Conservation (phyloP, 257 asterid genomes). For the Jaltomata sinuosa region DNA sequence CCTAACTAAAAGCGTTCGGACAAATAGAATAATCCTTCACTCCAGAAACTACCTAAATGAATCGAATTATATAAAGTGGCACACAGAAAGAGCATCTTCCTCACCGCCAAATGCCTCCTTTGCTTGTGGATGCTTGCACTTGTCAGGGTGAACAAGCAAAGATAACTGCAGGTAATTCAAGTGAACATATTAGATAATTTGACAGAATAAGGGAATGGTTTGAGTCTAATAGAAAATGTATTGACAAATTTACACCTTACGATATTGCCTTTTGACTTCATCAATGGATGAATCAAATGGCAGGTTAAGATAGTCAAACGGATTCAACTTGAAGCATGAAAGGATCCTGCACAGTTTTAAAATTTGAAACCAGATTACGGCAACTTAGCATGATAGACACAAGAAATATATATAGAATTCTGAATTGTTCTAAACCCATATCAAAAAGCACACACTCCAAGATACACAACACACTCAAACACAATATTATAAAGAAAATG, state of each 20-base stretch:
- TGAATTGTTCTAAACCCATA: background rate
- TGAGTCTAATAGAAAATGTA: background rate
- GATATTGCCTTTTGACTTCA: slow-evolving; percentile 82
- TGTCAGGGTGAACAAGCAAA: slow-evolving; percentile 98
- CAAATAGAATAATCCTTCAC: background rate
- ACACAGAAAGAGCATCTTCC: background rate
- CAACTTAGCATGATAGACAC: background rate
- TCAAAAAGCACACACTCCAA: background rate
- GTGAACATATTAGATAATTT: background rate
- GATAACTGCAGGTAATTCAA: slow-evolving; percentile 46
- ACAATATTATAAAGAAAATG: background rate
- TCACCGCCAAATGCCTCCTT: slow-evolving; percentile 98
- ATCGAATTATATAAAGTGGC: background rate
- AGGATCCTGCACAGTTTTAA: slow-evolving; percentile 61
- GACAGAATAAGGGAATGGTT: slow-evolving; percentile 6
- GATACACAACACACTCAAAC: background rate
- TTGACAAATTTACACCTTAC: slow-evolving; percentile 52
- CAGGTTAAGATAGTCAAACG: slow-evolving; percentile 86
- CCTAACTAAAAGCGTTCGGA: background rate
- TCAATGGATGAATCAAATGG: slow-evolving; percentile 71
- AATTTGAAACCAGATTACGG: background rate
- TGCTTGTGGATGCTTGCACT: slow-evolving; percentile 97
- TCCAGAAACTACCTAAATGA: background rate
- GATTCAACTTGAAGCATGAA: slow-evolving; percentile 93
- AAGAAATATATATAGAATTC: background rate